Percentiles rank a stretch among this genome's conserved stretches.
Conservation (phyloP, 2,329 filamentous ascomycete genomes). For the Venturia aucupariae region DNA sequence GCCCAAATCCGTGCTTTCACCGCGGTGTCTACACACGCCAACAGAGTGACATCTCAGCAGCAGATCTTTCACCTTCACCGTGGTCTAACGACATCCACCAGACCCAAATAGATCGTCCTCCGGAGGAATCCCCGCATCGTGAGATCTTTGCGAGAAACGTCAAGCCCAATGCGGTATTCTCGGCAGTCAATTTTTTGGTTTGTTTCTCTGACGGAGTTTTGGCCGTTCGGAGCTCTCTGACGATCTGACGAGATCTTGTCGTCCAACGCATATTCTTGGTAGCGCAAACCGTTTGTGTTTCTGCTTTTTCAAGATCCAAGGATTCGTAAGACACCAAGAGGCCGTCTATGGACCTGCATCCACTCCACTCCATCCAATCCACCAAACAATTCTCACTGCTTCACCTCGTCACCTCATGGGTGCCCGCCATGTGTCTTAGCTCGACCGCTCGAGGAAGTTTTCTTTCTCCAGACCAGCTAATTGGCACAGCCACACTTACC, state of each 20-base stretch:
- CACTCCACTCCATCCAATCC: neutral
- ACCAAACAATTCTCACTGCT: neutral
- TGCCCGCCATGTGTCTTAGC: neutral
- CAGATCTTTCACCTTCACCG: neutral
- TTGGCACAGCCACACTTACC: neutral
- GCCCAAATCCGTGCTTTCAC: neutral
- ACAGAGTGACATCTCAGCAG: neutral
- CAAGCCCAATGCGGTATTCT: neutral
- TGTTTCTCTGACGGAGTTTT: neutral
- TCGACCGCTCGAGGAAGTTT: neutral
- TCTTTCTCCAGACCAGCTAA: neutral
- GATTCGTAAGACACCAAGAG: neutral
- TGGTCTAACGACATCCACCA: neutral
- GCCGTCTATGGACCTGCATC: neutral
- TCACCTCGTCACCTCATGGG: neutral
- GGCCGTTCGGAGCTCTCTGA: neutral
- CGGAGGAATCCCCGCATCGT: neutral
- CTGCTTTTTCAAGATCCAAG: neutral
- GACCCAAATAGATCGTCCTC: neutral
- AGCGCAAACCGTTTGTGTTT: slow-evolving; percentile 1
- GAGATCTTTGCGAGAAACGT: neutral
- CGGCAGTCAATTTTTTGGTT: neutral
- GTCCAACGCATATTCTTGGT: neutral
- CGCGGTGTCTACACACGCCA: neutral
- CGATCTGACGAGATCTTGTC: neutral